These are phyloP conservation scores for Chimonanthus salicifolius DNA, from an alignment of 164 flowering plant genomes.

Conservation along the genomic window DNA sequence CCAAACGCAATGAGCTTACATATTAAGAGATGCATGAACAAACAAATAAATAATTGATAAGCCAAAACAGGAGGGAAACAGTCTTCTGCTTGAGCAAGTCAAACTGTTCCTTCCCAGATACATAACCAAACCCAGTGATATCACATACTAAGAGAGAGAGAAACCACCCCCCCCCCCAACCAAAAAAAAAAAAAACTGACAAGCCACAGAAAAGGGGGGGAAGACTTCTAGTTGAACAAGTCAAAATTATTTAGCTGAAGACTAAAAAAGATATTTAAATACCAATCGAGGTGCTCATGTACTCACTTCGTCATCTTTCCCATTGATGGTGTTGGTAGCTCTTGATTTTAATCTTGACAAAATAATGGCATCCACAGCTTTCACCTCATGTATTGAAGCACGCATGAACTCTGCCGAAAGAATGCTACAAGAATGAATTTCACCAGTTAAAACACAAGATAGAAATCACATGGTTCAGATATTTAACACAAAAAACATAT, in stretches of 20 bases:
- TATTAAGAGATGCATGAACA: neutral
- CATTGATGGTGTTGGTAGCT: constrained; percentile 36
- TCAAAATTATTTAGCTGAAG: neutral
- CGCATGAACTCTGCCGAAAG: constrained; percentile 98
- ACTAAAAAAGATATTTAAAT: neutral
- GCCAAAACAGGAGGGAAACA: neutral
- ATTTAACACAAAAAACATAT: neutral
- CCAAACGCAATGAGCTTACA: neutral
- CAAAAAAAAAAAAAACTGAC: neutral
- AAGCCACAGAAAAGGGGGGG: neutral
- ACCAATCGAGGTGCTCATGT: neutral
- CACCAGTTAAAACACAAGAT: constrained; percentile 37
- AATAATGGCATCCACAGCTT: constrained; percentile 45
- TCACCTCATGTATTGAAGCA: constrained; percentile 65
- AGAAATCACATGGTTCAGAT: constrained; percentile 6
- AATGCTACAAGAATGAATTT: constrained; percentile 81
- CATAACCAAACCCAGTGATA: too few relatives aligned
- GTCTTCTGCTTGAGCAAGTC: neutral
- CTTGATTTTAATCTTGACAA: constrained; percentile 50
- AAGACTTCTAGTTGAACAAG: neutral
- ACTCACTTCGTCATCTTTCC: constrained; percentile 67
- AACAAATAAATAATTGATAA: neutral
- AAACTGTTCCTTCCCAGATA: too few relatives aligned
- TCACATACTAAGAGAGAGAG: too few relatives aligned
- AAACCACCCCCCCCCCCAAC: too few relatives aligned